phyloP scores from a whole-genome alignment of 441 rosid genomes.

The Populus trichocarpa region DNA sequence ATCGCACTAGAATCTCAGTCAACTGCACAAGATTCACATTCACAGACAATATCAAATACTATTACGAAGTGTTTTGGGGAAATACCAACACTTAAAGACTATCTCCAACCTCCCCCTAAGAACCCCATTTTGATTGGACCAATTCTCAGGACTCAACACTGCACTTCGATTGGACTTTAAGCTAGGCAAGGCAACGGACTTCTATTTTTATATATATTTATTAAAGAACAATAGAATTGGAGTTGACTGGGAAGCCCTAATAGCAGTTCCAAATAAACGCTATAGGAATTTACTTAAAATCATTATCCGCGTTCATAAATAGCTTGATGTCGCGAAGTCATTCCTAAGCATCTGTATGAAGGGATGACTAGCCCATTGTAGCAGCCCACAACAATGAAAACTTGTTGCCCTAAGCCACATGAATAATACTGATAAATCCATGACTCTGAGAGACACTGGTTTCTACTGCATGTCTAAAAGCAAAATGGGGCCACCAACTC shows the following conservation, averaged over 20 bases:
- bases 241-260: too few species aligned
- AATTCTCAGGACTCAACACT: background rate
- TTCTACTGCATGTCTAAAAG: too few species aligned
- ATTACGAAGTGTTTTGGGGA: background rate
- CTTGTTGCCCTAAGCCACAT: too few species aligned
- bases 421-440: too few species aligned
- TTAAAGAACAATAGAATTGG: too few species aligned
- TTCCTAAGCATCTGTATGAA: background rate
- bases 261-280: background rate
- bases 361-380: background rate
- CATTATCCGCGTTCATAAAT: background rate
- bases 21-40: too few species aligned
- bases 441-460: background rate
- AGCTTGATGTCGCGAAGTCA: too few species aligned
- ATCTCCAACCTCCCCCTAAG: background rate
- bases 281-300: too few species aligned
- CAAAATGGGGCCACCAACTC: background rate
- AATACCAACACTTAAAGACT: background rate
- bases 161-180: background rate
- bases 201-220: too few species aligned
- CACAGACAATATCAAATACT: background rate
- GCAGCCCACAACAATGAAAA: background rate
- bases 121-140: background rate
- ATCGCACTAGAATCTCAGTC: too few species aligned
- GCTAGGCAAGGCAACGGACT: background rate